These are phyloP conservation scores for Coemansia sp. DNA, from an alignment of 192 early-diverging fungal genomes.

Conservation along the genomic window DNA sequence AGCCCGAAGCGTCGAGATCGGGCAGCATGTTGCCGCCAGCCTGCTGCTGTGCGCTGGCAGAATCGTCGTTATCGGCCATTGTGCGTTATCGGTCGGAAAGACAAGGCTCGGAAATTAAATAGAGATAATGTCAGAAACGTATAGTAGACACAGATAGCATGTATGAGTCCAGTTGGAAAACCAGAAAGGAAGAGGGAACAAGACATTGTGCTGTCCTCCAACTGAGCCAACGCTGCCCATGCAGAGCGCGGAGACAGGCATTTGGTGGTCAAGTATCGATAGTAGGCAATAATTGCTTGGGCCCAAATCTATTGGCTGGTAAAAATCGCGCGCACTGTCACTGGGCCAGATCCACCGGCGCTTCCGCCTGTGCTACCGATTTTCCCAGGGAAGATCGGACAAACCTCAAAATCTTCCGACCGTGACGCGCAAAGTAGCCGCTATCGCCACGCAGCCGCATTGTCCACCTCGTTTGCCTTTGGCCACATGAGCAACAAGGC, in stretches of 20 bases:
- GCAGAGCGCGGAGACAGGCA: neutral
- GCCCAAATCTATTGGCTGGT: constrained; percentile 32
- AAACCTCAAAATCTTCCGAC: neutral
- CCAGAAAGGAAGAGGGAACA: neutral
- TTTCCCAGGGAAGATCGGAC: neutral
- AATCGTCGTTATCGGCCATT: constrained; percentile 10
- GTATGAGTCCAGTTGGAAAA: neutral
- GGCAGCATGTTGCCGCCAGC: constrained; percentile 4
- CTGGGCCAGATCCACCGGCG: constrained; percentile 4
- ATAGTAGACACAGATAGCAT: neutral
- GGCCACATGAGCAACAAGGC: neutral
- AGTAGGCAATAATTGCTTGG: neutral
- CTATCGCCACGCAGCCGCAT: constrained; percentile 3
- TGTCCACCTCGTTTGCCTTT: neutral
- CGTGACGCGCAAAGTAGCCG: neutral
- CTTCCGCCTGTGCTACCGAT: neutral
- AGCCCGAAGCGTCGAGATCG: constrained; percentile 17
- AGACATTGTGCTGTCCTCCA: neutral
- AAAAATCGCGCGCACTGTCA: constrained; percentile 40
- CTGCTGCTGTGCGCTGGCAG: constrained; percentile 11
- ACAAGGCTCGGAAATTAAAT: neutral
- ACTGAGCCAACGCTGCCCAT: neutral
- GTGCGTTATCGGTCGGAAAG: neutral
- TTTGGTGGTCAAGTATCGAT: neutral
- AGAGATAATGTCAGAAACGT: neutral